Base-by-base conservation (phyloP, 805 yeast genomes). In the Teunomyces aglyptinius region DNA sequence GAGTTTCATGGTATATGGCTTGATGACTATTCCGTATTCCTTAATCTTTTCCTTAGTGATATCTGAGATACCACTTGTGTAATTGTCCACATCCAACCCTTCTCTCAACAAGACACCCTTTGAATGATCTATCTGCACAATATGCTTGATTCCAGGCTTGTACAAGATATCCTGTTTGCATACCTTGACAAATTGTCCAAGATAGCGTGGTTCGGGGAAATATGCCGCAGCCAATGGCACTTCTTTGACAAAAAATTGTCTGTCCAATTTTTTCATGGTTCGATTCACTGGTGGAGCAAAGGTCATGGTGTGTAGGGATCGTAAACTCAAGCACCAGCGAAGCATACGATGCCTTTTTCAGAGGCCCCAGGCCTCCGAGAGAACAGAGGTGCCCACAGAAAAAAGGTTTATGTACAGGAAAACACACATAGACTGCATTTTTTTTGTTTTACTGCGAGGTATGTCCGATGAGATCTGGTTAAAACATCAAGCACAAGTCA, bases 131-230 rank as follows among this genome's bases (percentile, higher is more conserved):
- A 59, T 51, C 18, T 58, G 65, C 46, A 85, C 81, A 4, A 91
- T 82, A 49, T 85, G 86, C 16, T 89, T 81, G 5, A 88, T 70
- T 5, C 86, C 78, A 12, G 88, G 87, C n/a, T 87, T 57, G 50
- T 80, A 78, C 24, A 92, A 66, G n/a, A 89, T 70, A 53, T 85
- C 94, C 7, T 65, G 58, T 43, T 77, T 75, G 59, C 79, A 77
- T 3, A 64, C 55, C 57, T 82, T 85, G n/a, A 83, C 77, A 60
- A 90, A 84, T 2, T 57, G 57, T 4, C 88, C 82, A 26, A 89
- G 72, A 47, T 52, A 69, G 58, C 49, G 77, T 1, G 92, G 88
- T 45, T 90, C 82, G 4, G 84, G 82, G 56, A 92, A 81, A 43
- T 71, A 67, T 0, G 91, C 89, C 22, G 83, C 85, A 54, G 87